Evolutionary conservation across 345 rosid genomes (phyloP), one percentile per base, ranked within the genome.

Genomic region (Linum usitatissimum): DNA sequence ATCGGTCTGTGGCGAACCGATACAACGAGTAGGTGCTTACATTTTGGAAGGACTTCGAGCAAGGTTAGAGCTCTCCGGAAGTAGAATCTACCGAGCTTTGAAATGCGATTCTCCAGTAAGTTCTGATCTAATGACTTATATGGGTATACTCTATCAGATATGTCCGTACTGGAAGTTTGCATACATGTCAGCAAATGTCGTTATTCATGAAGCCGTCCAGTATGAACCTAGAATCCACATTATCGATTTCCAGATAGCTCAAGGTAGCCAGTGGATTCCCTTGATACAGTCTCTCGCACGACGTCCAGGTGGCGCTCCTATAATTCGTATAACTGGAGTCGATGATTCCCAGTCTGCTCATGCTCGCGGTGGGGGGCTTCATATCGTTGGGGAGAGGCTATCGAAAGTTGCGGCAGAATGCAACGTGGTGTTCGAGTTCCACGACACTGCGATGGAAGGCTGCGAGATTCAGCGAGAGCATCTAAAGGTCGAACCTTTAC

Each of bases 91-190:
- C 80, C 78, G 68, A 75, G 81, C 91, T 61, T 76, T 93, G 75
- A 90, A 84, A 62, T 93, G 99, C 61, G 74, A 78, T 19, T 84
- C 87, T 54, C 97, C 99, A 6, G 73, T 88, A 30, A 85, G 99
- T 73, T 74, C 88, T 6, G 99, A 93, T 59, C 76, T 93, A 36
- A 84, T 93, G 99, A 82, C 96, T 67, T 93, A 90, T 81, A 93
- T 93, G 99, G 62, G 76, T 1, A 73, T 84, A 57, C 90, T 93
- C 31, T 90, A 73, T 71, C 75, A 64, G 64, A 76, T 87, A 48
- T 90, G 99, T 60, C 99, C 99, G 0, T 93, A 84, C 76, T 93
- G 91, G 94, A 90, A 75, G 75, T 93, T 90, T 59, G 99, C 97
- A 1, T 93, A 93, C 71, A 66, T 31, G 20, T 74, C 97, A 23